phyloP scores from a whole-genome alignment of 1,284 basidiomycete species.

The Heliocybe sulcata region DNA sequence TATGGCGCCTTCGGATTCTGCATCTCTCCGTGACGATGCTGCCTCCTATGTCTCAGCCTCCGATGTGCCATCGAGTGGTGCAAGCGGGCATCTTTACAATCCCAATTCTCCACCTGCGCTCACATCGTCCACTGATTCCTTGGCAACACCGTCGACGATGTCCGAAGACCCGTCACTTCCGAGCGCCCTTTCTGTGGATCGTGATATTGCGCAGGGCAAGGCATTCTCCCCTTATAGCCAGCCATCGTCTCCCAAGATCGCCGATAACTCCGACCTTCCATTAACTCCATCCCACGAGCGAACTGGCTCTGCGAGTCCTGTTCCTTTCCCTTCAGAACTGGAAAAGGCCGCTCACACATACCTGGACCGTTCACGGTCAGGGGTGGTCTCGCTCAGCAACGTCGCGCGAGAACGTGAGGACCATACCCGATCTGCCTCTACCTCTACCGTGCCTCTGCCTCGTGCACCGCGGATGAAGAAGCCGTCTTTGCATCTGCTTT shows the following conservation, averaged over 20 bases:
- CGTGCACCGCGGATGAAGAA: conserved; percentile 17
- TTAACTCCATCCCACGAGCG: conserved; percentile 16
- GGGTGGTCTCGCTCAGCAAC: background rate
- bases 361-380: conserved; percentile 1
- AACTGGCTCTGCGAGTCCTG: conserved; percentile 7
- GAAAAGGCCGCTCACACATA: background rate
- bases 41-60: conserved; percentile 24
- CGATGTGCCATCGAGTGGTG: conserved; percentile 25
- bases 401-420: conserved; percentile 15
- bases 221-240: conserved; percentile 10
- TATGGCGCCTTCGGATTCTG: background rate
- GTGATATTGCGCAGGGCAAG: conserved; percentile 11
- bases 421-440: conserved; percentile 5
- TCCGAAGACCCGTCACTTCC: conserved; percentile 29
- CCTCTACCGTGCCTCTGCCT: conserved; percentile 1
- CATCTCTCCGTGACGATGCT: conserved; percentile 13
- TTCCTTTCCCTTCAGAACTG: conserved; percentile 5
- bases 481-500: conserved; percentile 27
- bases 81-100: conserved; percentile 26
- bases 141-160: conserved; percentile 32
- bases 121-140: conserved; percentile 37
- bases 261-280: conserved; percentile 21
- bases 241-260: conserved; percentile 16
- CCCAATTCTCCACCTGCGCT: conserved; percentile 30
- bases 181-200: conserved; percentile 18